Conservation (phyloP, 192 early-diverging fungal species). For the Rhizoclosmatium globosum region DNA sequence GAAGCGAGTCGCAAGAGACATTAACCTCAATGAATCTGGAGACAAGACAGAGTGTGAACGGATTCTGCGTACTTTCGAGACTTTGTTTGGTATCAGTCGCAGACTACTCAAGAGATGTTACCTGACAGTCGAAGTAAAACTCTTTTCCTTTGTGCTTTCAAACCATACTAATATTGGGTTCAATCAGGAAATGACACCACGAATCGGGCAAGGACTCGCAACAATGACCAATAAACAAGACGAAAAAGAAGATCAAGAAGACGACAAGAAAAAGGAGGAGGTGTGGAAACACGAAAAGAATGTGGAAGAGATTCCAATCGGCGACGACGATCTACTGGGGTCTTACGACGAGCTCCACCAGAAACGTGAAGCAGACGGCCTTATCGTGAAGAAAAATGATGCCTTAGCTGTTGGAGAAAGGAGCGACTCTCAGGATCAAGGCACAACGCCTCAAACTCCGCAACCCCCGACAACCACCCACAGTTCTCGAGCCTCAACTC, state of each 20-base stretch:
- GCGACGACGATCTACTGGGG: slow-evolving; percentile 4
- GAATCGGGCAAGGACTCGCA: slow-evolving; percentile 48
- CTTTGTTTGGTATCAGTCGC: slow-evolving; percentile 48
- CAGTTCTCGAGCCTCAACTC: slow-evolving; percentile 23
- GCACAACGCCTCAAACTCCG: too few relatives aligned
- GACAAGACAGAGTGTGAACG: slow-evolving; percentile 57
- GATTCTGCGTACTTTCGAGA: slow-evolving; percentile 64
- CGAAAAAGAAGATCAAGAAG: slow-evolving; percentile 47
- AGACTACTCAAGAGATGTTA: slow-evolving; percentile 52
- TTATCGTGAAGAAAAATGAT: slow-evolving; percentile 18
- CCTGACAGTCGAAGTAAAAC: slow-evolving; percentile 52
- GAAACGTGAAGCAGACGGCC: slow-evolving; percentile 7
- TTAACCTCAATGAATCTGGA: slow-evolving; percentile 47
- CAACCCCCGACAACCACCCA: slow-evolving; percentile 4
- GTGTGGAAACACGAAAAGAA: slow-evolving; percentile 47
- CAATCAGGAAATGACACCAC: slow-evolving; percentile 46
- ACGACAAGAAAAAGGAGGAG: slow-evolving; percentile 51
- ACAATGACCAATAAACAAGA: slow-evolving; percentile 35
- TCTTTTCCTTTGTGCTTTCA: too few relatives aligned
- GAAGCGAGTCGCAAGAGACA: slow-evolving; percentile 58
- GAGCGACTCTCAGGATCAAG: not conserved
- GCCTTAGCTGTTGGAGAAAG: not conserved
- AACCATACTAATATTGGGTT: not conserved
- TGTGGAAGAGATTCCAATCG: slow-evolving; percentile 1
- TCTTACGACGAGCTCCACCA: slow-evolving; percentile 14